These are phyloP conservation scores for Termitomyces titanicus DNA, from an alignment of 768 basidiomycete genomes.

Conservation along the genomic window DNA sequence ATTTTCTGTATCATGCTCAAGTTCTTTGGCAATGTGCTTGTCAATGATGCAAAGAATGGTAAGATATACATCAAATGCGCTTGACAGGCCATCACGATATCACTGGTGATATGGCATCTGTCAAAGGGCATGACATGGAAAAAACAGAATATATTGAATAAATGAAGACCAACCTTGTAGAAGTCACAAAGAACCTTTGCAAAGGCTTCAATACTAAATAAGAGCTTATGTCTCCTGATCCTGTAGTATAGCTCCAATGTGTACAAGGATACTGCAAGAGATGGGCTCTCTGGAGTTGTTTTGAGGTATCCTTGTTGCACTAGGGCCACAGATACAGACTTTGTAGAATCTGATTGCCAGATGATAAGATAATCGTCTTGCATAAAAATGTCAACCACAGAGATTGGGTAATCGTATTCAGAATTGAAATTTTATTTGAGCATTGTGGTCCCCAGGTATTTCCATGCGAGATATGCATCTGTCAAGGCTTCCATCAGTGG, in stretches of 20 bases:
- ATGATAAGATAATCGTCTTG: not conserved
- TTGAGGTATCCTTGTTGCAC: not conserved
- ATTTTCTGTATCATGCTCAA: no score
- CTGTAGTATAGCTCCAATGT: not conserved
- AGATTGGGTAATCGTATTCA: not conserved
- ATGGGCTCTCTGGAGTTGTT: not conserved
- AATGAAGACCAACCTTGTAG: no score
- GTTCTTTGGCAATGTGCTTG: no score
- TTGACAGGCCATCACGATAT: no score
- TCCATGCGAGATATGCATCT: not conserved
- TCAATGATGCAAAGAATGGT: no score
- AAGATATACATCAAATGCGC: no score
- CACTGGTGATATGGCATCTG: no score
- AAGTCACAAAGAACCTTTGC: no score
- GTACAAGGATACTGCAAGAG: not conserved
- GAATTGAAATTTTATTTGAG: not conserved
- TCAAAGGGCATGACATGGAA: no score
- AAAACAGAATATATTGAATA: no score
- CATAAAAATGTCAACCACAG: not conserved
- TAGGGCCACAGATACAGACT: not conserved
- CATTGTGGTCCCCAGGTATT: not conserved
- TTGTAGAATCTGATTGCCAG: not conserved
- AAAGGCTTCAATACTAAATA: constrained; percentile 21
- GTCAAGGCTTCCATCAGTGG: not conserved
- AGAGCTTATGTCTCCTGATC: not conserved